These are phyloP conservation scores for Iberis pinnata DNA, from an alignment of 345 rosid genomes.

Conservation along the genomic window DNA sequence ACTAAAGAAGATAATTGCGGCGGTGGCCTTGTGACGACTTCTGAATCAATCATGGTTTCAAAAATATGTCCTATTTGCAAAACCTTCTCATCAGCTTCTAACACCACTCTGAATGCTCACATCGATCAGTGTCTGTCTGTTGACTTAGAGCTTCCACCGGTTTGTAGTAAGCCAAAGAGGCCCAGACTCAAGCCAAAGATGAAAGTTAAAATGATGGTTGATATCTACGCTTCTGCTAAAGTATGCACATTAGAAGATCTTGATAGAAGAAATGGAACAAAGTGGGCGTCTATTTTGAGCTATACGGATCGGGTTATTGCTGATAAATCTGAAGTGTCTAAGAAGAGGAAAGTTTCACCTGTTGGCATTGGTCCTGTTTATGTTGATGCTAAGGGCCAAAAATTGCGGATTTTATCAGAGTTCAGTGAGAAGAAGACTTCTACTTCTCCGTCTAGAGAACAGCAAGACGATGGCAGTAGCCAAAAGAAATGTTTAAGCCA, in stretches of 20 bases:
- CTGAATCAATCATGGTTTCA: slow-evolving; percentile 44
- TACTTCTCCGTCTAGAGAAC: slow-evolving; percentile 11
- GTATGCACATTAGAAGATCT: slow-evolving; percentile 82
- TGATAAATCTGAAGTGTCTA: slow-evolving; percentile 33
- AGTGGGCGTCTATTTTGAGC: slow-evolving; percentile 30
- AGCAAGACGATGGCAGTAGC: neutral
- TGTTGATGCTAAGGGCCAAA: slow-evolving; percentile 80
- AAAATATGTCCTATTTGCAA: slow-evolving; percentile 98
- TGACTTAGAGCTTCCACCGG: slow-evolving; percentile 58
- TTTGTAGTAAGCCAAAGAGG: slow-evolving; percentile 48
- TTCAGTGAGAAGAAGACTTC: slow-evolving; percentile 26
- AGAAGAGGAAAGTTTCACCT: slow-evolving; percentile 40
- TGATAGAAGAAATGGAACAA: slow-evolving; percentile 73
- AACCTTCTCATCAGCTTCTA: slow-evolving; percentile 88
- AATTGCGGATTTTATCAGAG: slow-evolving; percentile 73
- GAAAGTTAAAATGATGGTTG: slow-evolving; percentile 73
- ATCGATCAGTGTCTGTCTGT: slow-evolving; percentile 91
- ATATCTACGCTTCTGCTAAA: slow-evolving; percentile 60
- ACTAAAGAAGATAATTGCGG: slow-evolving; percentile 47
- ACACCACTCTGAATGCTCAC: slow-evolving; percentile 97
- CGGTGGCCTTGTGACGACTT: slow-evolving; percentile 26
- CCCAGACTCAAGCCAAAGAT: slow-evolving; percentile 61
- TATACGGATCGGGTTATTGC: slow-evolving; percentile 35
- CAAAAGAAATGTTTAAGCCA: slow-evolving; percentile 33
- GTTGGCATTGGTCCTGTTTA: slow-evolving; percentile 74